Evolutionary conservation across 148 eudicot species (phyloP), one percentile per base, ranked within the genome.

Genomic region (Hydrangea macrophylla): DNA sequence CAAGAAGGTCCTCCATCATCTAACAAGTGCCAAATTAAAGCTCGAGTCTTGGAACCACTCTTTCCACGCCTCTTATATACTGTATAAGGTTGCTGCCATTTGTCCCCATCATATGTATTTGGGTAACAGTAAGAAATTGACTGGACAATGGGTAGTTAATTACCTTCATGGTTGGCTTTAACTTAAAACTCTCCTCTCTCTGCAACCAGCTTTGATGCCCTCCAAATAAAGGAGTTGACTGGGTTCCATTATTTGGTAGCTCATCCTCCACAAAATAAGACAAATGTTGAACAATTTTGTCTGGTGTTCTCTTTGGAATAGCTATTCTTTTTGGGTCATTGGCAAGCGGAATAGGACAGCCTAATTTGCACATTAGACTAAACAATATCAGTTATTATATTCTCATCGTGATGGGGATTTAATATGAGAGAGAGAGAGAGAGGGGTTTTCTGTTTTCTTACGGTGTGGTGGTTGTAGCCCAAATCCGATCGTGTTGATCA

Each of bases 271-370:
- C 63, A 35, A 90, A 64, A 78, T 86, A 94, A 3, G 92, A 79
- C 35, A 94, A 75, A 51, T 78, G 82, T 76, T 80, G 74, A 58
- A 94, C 75, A 68, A 80, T 55, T 26, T 73, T 65, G 20, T 84
- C 84, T 25, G 89, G 87, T 20, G 96, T 78, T 78, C 71, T 73
- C 78, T 81, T 76, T 39, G 99, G 99, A 68, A 94, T 86, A 73
- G 70, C 79, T 61, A 94, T 63, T 64, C 79, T 78, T 60, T 82
- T 72, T 13, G 91, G 89, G 66, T 90, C 86, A 82, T 77, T 79
- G n/a, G 66, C 90, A 70, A 94, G 71, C n/a, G 99, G 97, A 64
- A 94, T 87, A 70, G 84, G 45, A 74, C 99, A 94, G 56, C 99
- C 99, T 94, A 73, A 68, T 55, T n/a, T 53, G 44, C 22, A 55